These are phyloP conservation scores for Podospora comata DNA, from an alignment of 495 filamentous ascomycete genomes.

Conservation along the genomic window DNA sequence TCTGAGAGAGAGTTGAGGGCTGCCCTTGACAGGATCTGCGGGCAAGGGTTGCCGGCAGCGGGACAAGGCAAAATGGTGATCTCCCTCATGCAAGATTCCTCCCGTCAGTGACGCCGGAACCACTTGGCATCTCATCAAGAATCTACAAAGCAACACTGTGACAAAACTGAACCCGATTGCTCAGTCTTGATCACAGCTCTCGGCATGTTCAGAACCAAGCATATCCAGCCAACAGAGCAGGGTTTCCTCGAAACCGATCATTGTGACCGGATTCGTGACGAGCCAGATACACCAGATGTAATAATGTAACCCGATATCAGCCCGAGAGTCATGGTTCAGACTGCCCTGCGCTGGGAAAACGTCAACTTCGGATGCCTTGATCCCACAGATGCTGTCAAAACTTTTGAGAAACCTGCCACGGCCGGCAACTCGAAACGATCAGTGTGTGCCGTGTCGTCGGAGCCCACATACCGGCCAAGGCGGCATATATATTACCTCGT, in stretches of 20 bases:
- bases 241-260: background rate
- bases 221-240: background rate
- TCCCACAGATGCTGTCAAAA: background rate
- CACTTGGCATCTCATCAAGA: background rate
- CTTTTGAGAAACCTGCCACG: background rate
- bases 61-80: slow-evolving; percentile 5
- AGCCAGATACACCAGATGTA: background rate
- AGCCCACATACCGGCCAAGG: background rate
- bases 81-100: slow-evolving; percentile 12
- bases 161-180: background rate
- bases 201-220: background rate
- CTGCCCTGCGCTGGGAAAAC: background rate
- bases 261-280: background rate
- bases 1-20: background rate
- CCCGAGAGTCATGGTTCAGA: background rate
- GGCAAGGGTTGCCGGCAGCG: slow-evolving; percentile 6
- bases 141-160: background rate
- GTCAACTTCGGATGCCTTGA: background rate
- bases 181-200: background rate
- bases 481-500: background rate
- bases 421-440: background rate
- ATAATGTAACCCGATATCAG: background rate
- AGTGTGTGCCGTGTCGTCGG: background rate
- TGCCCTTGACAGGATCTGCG: background rate
- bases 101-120: slow-evolving; percentile 2